Conservation (phyloP, 2,329 filamentous ascomycete species). For the Botryosphaeria dothidea region DNA sequence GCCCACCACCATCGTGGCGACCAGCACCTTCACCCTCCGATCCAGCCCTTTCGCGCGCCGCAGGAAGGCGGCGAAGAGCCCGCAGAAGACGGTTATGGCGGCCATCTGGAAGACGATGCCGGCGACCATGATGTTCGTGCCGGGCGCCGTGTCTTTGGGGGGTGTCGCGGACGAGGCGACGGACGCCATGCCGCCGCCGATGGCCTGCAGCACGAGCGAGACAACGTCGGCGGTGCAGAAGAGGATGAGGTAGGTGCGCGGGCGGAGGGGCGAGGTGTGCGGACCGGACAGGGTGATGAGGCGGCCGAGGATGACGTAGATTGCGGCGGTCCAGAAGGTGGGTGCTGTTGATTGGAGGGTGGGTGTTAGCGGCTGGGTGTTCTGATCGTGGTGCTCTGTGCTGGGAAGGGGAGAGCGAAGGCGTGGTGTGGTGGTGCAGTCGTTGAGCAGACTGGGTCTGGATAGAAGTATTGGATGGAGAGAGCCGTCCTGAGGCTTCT, state of each 20-base stretch:
- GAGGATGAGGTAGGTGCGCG: slow-evolving; percentile 52
- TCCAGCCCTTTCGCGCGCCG: background rate
- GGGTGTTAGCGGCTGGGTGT: background rate
- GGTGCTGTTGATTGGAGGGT: slow-evolving; percentile 30
- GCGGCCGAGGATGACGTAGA: slow-evolving; percentile 55
- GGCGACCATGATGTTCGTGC: slow-evolving; percentile 59
- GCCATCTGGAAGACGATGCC: slow-evolving; percentile 60
- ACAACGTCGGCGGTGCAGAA: slow-evolving; percentile 61
- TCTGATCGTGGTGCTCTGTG: background rate
- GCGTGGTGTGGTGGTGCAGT: background rate
- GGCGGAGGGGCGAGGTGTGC: slow-evolving; percentile 30
- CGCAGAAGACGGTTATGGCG: slow-evolving; percentile 51
- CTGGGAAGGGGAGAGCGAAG: background rate
- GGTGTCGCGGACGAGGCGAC: slow-evolving; percentile 47
- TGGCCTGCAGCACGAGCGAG: slow-evolving; percentile 59
- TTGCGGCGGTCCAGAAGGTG: slow-evolving; percentile 54
- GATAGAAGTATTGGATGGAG: too few relatives aligned
- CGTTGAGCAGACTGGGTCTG: background rate
- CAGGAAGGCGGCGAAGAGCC: slow-evolving; percentile 41
- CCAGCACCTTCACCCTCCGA: slow-evolving; percentile 24
- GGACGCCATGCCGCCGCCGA: slow-evolving; percentile 59
- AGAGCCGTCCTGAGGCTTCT: too few relatives aligned
- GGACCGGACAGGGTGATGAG: slow-evolving; percentile 60
- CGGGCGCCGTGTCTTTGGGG: slow-evolving; percentile 38
- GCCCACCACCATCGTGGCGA: slow-evolving; percentile 42